Conservation (phyloP, 2,329 filamentous ascomycete species). For the Emericellopsis atlantica region DNA sequence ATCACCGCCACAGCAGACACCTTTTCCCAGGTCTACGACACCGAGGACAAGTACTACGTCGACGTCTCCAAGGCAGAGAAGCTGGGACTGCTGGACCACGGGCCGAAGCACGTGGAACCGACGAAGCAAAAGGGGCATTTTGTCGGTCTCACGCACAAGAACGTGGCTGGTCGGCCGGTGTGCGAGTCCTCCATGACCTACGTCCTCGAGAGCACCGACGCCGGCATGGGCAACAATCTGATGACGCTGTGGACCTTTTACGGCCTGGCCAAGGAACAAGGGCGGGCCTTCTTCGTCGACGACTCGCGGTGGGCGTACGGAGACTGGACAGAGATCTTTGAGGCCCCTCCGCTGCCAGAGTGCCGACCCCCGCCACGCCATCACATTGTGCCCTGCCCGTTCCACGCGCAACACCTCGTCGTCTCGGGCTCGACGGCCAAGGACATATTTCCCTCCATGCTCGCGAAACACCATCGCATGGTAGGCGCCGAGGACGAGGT, state of each 20-base stretch:
- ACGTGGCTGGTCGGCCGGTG: conserved; percentile 33
- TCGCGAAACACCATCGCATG: conserved; percentile 17
- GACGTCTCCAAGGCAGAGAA: conserved; percentile 62
- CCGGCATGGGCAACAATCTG: conserved; percentile 64
- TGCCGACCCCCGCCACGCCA: conserved; percentile 63
- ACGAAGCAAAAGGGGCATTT: conserved; percentile 19
- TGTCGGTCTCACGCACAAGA: conserved; percentile 32
- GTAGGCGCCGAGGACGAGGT: conserved; percentile 10
- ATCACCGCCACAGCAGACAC: conserved; percentile 21
- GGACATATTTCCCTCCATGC: conserved; percentile 48
- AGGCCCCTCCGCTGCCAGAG: conserved; percentile 46
- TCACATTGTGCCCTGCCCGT: conserved; percentile 70
- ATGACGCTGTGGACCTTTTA: conserved; percentile 79
- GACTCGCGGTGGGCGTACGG: conserved; percentile 79
- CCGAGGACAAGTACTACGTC: conserved; percentile 55
- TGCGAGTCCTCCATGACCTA: conserved; percentile 67
- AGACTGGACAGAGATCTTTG: conserved; percentile 60
- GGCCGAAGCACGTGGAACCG: neutral
- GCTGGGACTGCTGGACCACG: conserved; percentile 41
- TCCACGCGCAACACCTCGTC: conserved; percentile 60
- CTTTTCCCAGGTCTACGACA: conserved; percentile 43
- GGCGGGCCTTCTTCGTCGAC: conserved; percentile 70
- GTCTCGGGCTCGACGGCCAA: conserved; percentile 56
- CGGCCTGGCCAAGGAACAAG: conserved; percentile 62
- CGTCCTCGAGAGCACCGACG: conserved; percentile 59